Base-by-base conservation (phyloP, 805 yeast species). In the Torulaspora gathmanii region DNA sequence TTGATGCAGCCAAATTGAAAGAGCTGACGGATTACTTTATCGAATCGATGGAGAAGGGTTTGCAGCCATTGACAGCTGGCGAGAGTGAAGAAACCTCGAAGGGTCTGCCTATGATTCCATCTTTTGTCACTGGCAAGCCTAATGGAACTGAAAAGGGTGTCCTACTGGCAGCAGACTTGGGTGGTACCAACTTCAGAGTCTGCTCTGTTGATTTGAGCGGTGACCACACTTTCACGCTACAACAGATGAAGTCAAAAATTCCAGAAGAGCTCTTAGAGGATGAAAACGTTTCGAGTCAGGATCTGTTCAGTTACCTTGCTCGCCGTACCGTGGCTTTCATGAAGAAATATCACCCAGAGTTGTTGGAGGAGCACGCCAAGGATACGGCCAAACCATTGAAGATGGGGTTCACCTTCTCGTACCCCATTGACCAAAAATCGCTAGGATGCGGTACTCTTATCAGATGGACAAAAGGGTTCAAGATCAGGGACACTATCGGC, bases 391-490 rank as follows among this genome's bases (percentile, higher is more conserved):
- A 57, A 11, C 60, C 56, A 11, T 74, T 86, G 64, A 85, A 83
- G 59, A 65, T 91, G 70, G 98, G 98, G 1, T 89, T 93, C 71
- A 91, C 98, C 1, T 91, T 91, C 62, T 82, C 93, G 10, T 91
- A 90, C 74, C 99, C 99, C 2, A 88, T 89, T 25, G 77, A 83
- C 50, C 99, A 91, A 69, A 79, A 85, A 19, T 83, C 89, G 2
- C 70, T 93, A 54, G 77, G 80, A 61, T 71, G 80, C 6, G 98
- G 99, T 51, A 78, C 78, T 8, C 75, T 93, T 52, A 77, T 91
- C 40, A 82, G 98, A 66, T 91, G 99, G 99, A 89, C 98, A 15
- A 91, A 91, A 68, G 98, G 98, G 28, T 91, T 86, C 67, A 80
- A 86, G 58, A 83, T 93, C 55, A 77, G 77, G 23, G 98, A 91